Base-by-base conservation (phyloP, 2,329 filamentous ascomycete species). In the Tolypocladium ovalisporum region DNA sequence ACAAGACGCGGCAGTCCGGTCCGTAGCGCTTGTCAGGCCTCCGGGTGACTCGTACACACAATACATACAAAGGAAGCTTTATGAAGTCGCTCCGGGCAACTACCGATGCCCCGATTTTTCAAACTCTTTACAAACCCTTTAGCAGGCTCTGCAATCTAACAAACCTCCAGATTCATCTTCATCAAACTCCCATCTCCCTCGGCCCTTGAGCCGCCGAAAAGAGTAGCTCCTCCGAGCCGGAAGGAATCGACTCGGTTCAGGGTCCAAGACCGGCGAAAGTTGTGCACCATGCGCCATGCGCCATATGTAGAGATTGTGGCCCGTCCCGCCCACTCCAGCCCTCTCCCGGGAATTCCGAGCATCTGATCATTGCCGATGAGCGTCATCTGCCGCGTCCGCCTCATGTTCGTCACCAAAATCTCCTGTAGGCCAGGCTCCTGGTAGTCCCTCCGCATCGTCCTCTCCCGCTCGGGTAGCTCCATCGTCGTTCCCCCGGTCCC, bases 401-500 rank as follows among this genome's bases (percentile, higher is more conserved):
- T 42, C 51, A 47, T 54, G 42, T 52, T 35, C 56, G 27, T 44
- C 56, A n/a, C 57, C 60, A 36, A 49, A 57, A 13, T 64, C 58
- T 32, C 67, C 68, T n/a, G 64, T 66, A 19, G 71, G 71, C 71
- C 71, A 73, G 36, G 68, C 67, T 36, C 71, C 71, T 15, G 71
- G 71, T 13, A 68, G 44, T 9, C 29, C 55, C 12, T 61, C 61
- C 44, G 52, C 53, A 24, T 62, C 57, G 8, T 60, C 57, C 17
- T 52, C 53, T 60, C 57, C 59, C 35, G 13, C 56, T 19, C 54
- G 35, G 7, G 22, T 47, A 34, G 54, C 35, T 6, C 57, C 53
- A 1, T 59, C 59, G 58, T 57, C 60, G 57, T 54, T 29, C 57
- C 57, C 54, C 63, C 51, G 58, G 42, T 58, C 54, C 60, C 42